Evolutionary conservation across 2,329 filamentous ascomycete species (phyloP).

Genomic region (Verticillium nonalfalfae): DNA sequence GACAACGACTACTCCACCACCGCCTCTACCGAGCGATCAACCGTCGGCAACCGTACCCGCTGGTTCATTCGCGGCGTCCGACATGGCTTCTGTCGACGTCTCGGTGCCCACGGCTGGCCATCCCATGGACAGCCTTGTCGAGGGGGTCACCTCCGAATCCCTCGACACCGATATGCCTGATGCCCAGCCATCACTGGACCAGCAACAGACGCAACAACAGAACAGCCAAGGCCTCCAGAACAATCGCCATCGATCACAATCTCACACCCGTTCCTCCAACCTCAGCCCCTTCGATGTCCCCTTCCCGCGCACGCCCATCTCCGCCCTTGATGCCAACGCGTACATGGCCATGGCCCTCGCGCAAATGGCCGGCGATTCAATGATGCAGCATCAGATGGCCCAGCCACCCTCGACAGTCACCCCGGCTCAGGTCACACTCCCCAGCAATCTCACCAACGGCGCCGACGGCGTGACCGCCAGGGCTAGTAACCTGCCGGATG

Average conservation of each 20-base stretch:
- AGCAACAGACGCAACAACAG: constrained; percentile 14
- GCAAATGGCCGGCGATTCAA: constrained; percentile 26
- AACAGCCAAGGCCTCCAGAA: constrained; percentile 3
- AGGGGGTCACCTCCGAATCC: constrained; percentile 14
- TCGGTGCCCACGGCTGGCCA: not conserved
- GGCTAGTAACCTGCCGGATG: constrained; percentile 17
- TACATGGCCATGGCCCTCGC: constrained; percentile 41
- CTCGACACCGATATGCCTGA: constrained; percentile 5
- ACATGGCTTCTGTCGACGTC: constrained; percentile 2
- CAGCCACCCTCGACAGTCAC: constrained; percentile 35
- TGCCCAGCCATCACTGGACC: constrained; percentile 5
- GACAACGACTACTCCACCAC: constrained; percentile 5
- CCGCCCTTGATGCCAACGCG: constrained; percentile 25
- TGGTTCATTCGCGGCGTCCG: not conserved
- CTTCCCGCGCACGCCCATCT: constrained; percentile 23
- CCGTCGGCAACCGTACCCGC: constrained; percentile 7
- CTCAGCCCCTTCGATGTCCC: constrained; percentile 24
- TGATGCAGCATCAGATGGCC: constrained; percentile 25
- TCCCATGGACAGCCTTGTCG: constrained; percentile 6
- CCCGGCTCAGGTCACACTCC: constrained; percentile 37
- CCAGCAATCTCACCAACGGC: constrained; percentile 25
- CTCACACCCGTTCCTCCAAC: constrained; percentile 13
- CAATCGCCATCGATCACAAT: constrained; percentile 9
- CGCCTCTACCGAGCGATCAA: constrained; percentile 12
- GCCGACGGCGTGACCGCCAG: constrained; percentile 17